Conservation (phyloP, 2,329 filamentous ascomycete species). For the Aureobasidium sp. region DNA sequence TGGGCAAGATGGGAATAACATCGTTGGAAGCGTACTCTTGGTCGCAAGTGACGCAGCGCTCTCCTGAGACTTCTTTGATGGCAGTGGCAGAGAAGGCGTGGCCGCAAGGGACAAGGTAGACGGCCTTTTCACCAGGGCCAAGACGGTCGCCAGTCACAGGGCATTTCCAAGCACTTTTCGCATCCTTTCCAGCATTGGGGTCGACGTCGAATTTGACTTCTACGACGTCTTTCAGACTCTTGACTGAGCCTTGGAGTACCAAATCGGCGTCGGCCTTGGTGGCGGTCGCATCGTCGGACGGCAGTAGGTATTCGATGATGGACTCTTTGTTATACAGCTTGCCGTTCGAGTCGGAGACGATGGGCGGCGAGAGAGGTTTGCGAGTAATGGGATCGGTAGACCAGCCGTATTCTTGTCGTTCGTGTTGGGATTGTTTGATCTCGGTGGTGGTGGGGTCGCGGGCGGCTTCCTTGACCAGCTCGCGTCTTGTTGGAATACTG, state of each 20-base stretch:
- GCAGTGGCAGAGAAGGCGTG: conserved; percentile 88
- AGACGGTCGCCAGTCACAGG: conserved; percentile 82
- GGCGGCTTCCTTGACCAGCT: conserved; percentile 90
- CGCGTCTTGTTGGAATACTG: conserved; percentile 86
- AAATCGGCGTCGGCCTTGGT: conserved; percentile 52
- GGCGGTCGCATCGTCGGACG: conserved; percentile 43
- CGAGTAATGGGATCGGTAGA: conserved; percentile 79
- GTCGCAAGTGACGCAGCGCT: conserved; percentile 61
- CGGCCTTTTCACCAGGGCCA: conserved; percentile 61
- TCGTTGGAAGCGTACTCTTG: conserved; percentile 65
- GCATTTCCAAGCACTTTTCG: conserved; percentile 63
- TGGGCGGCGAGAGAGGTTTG: conserved; percentile 61
- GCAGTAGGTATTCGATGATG: conserved; percentile 62
- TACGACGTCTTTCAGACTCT: conserved; percentile 75
- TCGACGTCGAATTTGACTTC: conserved; percentile 69
- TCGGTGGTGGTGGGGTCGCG: conserved; percentile 74
- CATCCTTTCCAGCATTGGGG: conserved; percentile 32
- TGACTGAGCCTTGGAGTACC: conserved; percentile 57
- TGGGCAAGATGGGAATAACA: conserved; percentile 74
- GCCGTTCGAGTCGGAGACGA: conserved; percentile 79
- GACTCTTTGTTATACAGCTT: conserved; percentile 89
- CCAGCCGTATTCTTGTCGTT: conserved; percentile 83
- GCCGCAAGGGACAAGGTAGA: conserved; percentile 90
- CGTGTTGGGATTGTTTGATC: conserved; percentile 79
- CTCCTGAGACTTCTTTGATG: conserved; percentile 55